Conservation (phyloP, 306 rosid species). For the Malus fusca region DNA sequence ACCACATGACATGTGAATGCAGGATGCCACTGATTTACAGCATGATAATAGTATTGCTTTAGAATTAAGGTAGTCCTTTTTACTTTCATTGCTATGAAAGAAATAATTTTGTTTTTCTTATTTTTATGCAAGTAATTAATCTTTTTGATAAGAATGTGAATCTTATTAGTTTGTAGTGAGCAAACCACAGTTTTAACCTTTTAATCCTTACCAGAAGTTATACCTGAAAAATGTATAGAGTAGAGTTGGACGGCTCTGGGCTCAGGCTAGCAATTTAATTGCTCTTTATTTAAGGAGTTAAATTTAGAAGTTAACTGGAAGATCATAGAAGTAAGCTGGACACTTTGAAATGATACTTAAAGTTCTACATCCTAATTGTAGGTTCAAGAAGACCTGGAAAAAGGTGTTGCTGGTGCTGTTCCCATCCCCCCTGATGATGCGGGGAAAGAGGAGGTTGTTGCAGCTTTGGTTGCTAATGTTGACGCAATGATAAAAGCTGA, state of each 20-base stretch:
- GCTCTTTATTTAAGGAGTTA: not conserved
- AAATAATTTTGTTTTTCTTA: not conserved
- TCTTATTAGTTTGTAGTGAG: not conserved
- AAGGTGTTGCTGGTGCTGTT: constrained; percentile 63
- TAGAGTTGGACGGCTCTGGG: not conserved
- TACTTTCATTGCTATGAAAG: not conserved
- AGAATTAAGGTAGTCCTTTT: not conserved
- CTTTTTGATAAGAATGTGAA: not conserved
- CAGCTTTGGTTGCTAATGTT: constrained; percentile 73
- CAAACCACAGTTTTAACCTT: not conserved
- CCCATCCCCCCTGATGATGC: constrained; percentile 73
- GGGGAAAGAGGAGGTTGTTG: constrained; percentile 73
- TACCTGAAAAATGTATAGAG: not conserved
- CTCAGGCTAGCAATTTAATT: not conserved
- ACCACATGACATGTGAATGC: not conserved
- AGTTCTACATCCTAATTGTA: constrained; percentile 19
- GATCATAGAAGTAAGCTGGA: not conserved
- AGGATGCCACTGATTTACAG: not conserved
- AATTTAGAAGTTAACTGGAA: not conserved
- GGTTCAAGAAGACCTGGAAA: constrained; percentile 80
- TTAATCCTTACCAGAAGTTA: not conserved
- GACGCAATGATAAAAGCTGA: constrained; percentile 95
- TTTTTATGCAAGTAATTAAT: not conserved
- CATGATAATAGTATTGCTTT: not conserved
- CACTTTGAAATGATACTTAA: not conserved